A percentile compares a stretch with the other conserved stretches of the same genome.
Conservation (phyloP, 768 basidiomycete species). For the Pleurotus tuber-regium region DNA sequence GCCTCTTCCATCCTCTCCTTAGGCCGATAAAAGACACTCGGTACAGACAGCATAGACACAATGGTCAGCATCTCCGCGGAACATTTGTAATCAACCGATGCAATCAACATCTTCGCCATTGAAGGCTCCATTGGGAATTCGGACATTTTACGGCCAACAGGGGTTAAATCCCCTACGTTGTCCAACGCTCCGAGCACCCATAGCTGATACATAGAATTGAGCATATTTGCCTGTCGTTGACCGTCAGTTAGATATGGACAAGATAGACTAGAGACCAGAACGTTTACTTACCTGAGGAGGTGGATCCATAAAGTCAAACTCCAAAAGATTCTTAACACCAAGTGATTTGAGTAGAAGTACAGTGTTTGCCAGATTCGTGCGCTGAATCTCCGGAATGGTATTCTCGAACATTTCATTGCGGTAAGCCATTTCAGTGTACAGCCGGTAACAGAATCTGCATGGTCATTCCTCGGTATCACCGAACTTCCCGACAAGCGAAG, state of each 20-base stretch:
- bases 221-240: constrained; percentile 75
- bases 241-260: neutral
- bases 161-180: constrained; percentile 95
- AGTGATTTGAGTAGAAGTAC: constrained; percentile 92
- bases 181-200: constrained; percentile 98
- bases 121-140: constrained; percentile 99
- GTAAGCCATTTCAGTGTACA: constrained; percentile 97
- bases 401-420: constrained; percentile 94
- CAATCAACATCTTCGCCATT: constrained; percentile 98
- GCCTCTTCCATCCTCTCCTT: constrained; percentile 98
- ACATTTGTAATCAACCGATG: constrained; percentile 90
- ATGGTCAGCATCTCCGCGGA: constrained; percentile 97
- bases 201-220: constrained; percentile 99
- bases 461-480: constrained; percentile 11
- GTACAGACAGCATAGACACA: constrained; percentile 98
- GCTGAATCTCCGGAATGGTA: constrained; percentile 97
- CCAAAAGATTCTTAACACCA: constrained; percentile 94
- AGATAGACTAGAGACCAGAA: neutral
- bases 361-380: constrained; percentile 97
- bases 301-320: constrained; percentile 99
- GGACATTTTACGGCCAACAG: constrained; percentile 93
- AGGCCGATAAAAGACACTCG: constrained; percentile 95
- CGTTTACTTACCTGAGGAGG: constrained; percentile 83
- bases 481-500: neutral
- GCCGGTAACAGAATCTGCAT: constrained; percentile 88